These are phyloP conservation scores for Aspergillus heteromorphus DNA, from an alignment of 495 filamentous ascomycete genomes.

Conservation along the genomic window DNA sequence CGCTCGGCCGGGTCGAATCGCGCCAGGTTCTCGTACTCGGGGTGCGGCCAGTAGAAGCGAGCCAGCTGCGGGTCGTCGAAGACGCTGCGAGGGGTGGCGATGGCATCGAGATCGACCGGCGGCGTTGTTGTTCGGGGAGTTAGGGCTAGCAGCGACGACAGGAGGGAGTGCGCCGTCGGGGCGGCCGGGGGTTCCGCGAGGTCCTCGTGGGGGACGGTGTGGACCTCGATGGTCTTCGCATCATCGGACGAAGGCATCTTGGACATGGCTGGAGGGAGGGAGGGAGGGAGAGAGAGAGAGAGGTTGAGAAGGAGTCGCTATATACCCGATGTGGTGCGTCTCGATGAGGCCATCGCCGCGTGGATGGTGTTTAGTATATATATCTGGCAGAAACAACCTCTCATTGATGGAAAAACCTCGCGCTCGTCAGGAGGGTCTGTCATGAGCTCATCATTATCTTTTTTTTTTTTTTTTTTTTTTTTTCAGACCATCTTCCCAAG, in stretches of 20 bases:
- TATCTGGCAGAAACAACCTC: background rate
- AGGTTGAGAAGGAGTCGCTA: no score
- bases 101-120: conserved; percentile 38
- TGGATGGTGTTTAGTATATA: background rate
- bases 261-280: no score
- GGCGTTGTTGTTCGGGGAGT: conserved; percentile 4
- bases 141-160: conserved; percentile 11
- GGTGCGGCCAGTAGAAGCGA: conserved; percentile 42
- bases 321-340: no score
- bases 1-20: conserved; percentile 44
- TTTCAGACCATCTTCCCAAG: background rate
- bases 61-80: conserved; percentile 44
- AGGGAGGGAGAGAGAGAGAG: no score
- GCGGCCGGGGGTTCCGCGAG: conserved; percentile 12
- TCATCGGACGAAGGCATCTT: background rate
- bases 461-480: background rate
- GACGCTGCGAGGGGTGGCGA: conserved; percentile 48
- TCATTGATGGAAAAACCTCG: background rate
- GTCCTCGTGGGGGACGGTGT: background rate
- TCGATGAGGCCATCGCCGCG: background rate
- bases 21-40: conserved; percentile 47
- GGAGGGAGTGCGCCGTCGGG: conserved; percentile 3
- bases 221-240: background rate
- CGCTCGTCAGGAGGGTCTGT: background rate
- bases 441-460: background rate